These are phyloP conservation scores for Pachyrhizus erosus DNA, from an alignment of 306 rosid species.

Conservation along the genomic window DNA sequence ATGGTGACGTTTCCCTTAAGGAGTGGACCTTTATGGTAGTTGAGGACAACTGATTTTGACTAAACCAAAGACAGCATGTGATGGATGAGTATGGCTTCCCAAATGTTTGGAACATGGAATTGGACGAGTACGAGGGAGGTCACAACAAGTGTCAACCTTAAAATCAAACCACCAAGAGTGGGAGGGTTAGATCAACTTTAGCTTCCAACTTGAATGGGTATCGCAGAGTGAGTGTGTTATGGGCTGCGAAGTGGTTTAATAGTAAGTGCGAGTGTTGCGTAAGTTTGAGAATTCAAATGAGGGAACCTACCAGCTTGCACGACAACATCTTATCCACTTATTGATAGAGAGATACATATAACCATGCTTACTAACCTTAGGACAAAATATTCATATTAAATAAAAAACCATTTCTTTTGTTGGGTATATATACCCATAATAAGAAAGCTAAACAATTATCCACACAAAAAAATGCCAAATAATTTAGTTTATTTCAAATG, in stretches of 20 bases:
- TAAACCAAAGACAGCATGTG: conserved; percentile 34
- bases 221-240: neutral
- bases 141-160: neutral
- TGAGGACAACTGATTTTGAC: conserved; percentile 43
- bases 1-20: conserved; percentile 56
- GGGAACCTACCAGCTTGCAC: neutral
- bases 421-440: neutral
- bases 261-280: neutral
- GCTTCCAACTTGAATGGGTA: neutral
- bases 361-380: neutral
- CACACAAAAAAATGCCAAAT: no score
- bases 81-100: neutral
- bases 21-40: conserved; percentile 73
- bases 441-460: no score
- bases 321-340: neutral
- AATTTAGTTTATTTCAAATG: neutral
- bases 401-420: neutral
- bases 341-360: neutral
- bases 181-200: neutral
- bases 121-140: neutral
- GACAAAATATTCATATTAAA: neutral
- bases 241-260: neutral
- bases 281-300: neutral
- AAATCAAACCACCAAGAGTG: neutral
- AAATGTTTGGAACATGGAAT: conserved; percentile 18